Evolutionary conservation across 2,329 filamentous ascomycete species (phyloP), one percentile per base, ranked within the genome.

Genomic region (Aspergillus transmontanensis): DNA sequence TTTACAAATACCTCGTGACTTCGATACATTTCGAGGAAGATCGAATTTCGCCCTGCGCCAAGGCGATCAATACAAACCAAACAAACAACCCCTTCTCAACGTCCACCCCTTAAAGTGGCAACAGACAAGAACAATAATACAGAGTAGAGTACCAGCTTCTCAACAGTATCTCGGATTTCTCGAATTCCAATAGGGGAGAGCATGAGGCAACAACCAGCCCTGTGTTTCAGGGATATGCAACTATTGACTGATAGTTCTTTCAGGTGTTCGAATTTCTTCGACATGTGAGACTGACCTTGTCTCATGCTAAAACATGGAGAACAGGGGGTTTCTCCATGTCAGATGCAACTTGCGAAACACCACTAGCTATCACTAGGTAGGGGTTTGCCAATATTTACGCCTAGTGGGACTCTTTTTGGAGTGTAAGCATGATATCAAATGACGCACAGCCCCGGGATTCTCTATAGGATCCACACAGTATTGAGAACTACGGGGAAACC

Each of bases 291-390:
- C 51, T 39, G n/a, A 19, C 30, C 23, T 21, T 36, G 51, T 55
- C 51, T 55, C 51, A 55, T 39, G 34, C n/a, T 55, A 36, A 55
- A 55, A 55, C 51, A 55, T 39, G n/a, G 21, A 14, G 16, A 54
- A 54, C 51, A 36, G 30, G 30, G 50, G 19, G 19, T 19, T 23
- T 32, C 9, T 54, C 51, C 51, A 21, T 28, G 30, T 55, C 51
- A 39, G 32, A 55, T 55, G 30, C 30, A 23, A 23, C 34, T 34
- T 36, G 51, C n/a, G 21, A 39, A 39, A 39, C 32, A 55, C 16
- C 6, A 5, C 10, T 55, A n/a, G 10, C 10, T 39, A 26, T 23
- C 51, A 34, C 30, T 55, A n/a, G 34, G 23, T 16, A 56, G 11
- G 34, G 55, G 21, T 36, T 23, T 26, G 12, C 21, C 51, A 23